Base-by-base conservation (phyloP, 2,329 filamentous ascomycete species). In the Alternaria sp. region DNA sequence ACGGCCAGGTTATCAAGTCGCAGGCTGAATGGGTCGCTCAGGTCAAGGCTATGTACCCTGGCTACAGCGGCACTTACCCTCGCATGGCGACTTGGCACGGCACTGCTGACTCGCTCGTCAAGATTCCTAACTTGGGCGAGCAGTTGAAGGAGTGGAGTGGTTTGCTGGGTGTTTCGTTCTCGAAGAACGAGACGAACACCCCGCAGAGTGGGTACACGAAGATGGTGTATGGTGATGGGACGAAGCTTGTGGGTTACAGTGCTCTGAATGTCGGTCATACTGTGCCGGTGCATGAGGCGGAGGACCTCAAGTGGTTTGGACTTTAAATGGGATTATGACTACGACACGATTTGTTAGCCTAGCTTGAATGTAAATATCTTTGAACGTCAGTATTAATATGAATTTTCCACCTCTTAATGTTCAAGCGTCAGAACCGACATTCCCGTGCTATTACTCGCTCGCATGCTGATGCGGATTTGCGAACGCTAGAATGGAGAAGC, bases 51-150 rank as follows among this genome's bases (percentile, higher is more conserved):
- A 75, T 75, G 57, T 80, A 79, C 61, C 77, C 79, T 4, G 75
- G 75, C 2, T 82, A 79, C 55, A 72, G 26, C 2, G 80, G 79
- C n/a, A 56, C 63, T 5, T 74, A 77, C 21, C 78, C 80, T 1
- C 70, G 75, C 28, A 70, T 82, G 71, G 69, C 74, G 62, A 77
- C 77, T 11, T 80, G 69, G 62, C 80, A 81, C 47, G 80, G 80
- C 15, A 72, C 71, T 12, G 69, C 63, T n/a, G 80, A 82, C 56
- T 66, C 59, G 3, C 65, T 77, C 8, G 75, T 81, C 11, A 65
- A 61, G 13, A 67, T 70, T 19, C 63, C 70, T 8, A 77, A 76
- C 57, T 50, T 71, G 57, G 62, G 50, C 9, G 75, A 77, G 61
- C 61, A 69, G 49, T 55, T 78, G 45, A 76, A 76, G 66, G 57